A percentile compares a stretch with the other conserved stretches of the same genome.
These are phyloP conservation scores for Candida golubevii DNA, from an alignment of 805 yeast genomes.

Conservation along the genomic window DNA sequence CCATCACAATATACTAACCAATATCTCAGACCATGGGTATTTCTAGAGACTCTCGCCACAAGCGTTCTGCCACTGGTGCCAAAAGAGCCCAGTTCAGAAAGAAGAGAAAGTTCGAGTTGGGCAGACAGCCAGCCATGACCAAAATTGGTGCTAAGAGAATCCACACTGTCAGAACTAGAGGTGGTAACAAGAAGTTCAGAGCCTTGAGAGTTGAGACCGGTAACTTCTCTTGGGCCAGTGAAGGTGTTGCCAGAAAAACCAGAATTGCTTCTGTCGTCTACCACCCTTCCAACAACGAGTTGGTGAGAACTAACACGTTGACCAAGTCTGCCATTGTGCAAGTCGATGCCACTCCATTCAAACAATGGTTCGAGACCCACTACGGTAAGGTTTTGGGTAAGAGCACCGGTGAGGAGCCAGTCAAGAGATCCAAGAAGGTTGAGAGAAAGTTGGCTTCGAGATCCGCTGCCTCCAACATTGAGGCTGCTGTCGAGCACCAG, in stretches of 20 bases:
- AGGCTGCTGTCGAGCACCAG: slow-evolving; percentile 89
- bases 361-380: slow-evolving; percentile 98
- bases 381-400: slow-evolving; percentile 93
- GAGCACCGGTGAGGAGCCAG: slow-evolving; percentile 50
- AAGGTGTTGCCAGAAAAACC: slow-evolving; percentile 98
- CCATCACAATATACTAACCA: slow-evolving; percentile 11
- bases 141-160: slow-evolving; percentile 98
- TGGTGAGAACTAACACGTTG: slow-evolving; percentile 99
- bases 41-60: slow-evolving; percentile 99
- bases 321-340: slow-evolving; percentile 99
- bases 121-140: slow-evolving; percentile 99
- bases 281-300: slow-evolving; percentile 99
- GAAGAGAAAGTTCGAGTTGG: slow-evolving; percentile 99
- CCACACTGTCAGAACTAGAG: slow-evolving; percentile 99
- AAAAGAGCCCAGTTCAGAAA: slow-evolving; percentile 99
- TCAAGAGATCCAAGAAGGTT: slow-evolving; percentile 68
- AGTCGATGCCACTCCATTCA: slow-evolving; percentile 99
- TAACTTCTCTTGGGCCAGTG: slow-evolving; percentile 99
- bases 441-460: slow-evolving; percentile 93
- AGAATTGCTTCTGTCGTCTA: slow-evolving; percentile 96
- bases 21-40: slow-evolving; percentile 78
- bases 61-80: slow-evolving; percentile 99
- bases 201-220: slow-evolving; percentile 98
- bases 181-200: slow-evolving; percentile 99
- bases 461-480: slow-evolving; percentile 79